Conservation (phyloP, 1,284 basidiomycete genomes). For the Fomitopsis schrenkii region DNA sequence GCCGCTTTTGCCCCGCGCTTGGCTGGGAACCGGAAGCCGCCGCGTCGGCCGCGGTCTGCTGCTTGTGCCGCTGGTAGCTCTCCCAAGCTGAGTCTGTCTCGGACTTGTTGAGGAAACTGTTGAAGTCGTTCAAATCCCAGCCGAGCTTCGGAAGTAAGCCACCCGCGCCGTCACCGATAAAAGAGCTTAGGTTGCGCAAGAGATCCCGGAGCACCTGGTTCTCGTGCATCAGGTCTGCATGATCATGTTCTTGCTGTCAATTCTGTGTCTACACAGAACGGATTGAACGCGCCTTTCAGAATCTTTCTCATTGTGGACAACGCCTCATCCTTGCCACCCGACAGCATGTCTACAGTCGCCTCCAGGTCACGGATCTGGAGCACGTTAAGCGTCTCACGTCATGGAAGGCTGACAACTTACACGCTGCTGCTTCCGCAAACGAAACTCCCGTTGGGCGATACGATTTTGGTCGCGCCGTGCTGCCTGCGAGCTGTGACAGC, state of each 20-base stretch:
- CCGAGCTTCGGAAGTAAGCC: slow-evolving; percentile 77
- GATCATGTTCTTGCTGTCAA: slow-evolving; percentile 13
- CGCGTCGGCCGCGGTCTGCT: slow-evolving; percentile 17
- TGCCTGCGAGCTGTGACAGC: slow-evolving; percentile 67
- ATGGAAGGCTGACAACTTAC: slow-evolving; percentile 31
- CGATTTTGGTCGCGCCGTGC: slow-evolving; percentile 87
- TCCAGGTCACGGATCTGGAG: slow-evolving; percentile 87
- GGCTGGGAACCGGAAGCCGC: slow-evolving; percentile 11
- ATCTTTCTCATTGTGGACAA: slow-evolving; percentile 78
- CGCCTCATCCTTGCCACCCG: slow-evolving; percentile 85
- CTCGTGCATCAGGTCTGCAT: slow-evolving; percentile 78
- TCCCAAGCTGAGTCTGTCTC: slow-evolving; percentile 92
- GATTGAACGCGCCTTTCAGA: slow-evolving; percentile 54
- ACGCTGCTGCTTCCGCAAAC: slow-evolving; percentile 84
- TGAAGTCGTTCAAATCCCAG: slow-evolving; percentile 73
- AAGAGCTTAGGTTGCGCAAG: slow-evolving; percentile 68
- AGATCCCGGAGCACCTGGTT: slow-evolving; percentile 81
- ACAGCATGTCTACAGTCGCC: slow-evolving; percentile 86
- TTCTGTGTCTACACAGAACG: background rate
- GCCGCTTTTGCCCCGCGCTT: slow-evolving; percentile 29
- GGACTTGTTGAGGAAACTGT: slow-evolving; percentile 74
- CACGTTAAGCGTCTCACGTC: slow-evolving; percentile 10
- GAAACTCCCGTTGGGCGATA: slow-evolving; percentile 90
- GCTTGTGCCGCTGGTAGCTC: slow-evolving; percentile 71
- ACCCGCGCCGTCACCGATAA: slow-evolving; percentile 82